Base-by-base conservation (phyloP, 1,139 yeast species). In the Sugiyamaella grinbergsii region DNA sequence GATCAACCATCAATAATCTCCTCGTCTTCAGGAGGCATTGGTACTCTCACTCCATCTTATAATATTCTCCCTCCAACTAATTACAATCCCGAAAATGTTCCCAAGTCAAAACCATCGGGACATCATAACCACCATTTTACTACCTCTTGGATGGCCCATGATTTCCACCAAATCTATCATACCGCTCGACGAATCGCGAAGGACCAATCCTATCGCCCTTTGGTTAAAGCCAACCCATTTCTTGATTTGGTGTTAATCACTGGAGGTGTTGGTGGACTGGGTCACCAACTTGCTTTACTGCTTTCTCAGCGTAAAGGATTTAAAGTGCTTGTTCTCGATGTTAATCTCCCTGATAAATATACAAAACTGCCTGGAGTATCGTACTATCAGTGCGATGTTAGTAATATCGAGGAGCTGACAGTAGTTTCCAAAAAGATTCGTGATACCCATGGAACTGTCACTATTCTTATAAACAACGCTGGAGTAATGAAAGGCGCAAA, bases 211-310 rank as follows among this genome's bases (percentile, higher is more conserved):
- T 42, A 40, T 15, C 41, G 49, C 11, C 47, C 40, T 13, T 28
- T 28, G 10, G 41, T 37, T 11, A 28, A 40, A 18, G 50, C 53
- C 18, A 47, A 50, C 33, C 52, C 50, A 4, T 49, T 42, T 15
- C 40, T 49, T 20, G 60, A 86, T 59, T 70, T 85, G 10, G 84
- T 83, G 0, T 67, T 89, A n/a, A 72, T 91, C 22, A 90, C 97
- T 0, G 97, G 97, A 0, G 97, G 96, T 0, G 64, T 79, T 2
- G 71, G 80, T 0, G 97, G 97, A 0, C 71, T 91, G 20, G 97
- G 97, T 0, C 69, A 69, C 42, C 85, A 81, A 52, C 58, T 90
- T n/a, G 86, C 77, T 0, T 55, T 58, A 15, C 63, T 64, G 34
- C 75, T 88, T 50, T 67, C 68, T 3, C 56, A 57, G n/a, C 71